Percentiles rank a stretch among this genome's conserved stretches.
Evolutionary conservation across 306 rosid genomes (phyloP).

Genomic region (Ormosia emarginata): DNA sequence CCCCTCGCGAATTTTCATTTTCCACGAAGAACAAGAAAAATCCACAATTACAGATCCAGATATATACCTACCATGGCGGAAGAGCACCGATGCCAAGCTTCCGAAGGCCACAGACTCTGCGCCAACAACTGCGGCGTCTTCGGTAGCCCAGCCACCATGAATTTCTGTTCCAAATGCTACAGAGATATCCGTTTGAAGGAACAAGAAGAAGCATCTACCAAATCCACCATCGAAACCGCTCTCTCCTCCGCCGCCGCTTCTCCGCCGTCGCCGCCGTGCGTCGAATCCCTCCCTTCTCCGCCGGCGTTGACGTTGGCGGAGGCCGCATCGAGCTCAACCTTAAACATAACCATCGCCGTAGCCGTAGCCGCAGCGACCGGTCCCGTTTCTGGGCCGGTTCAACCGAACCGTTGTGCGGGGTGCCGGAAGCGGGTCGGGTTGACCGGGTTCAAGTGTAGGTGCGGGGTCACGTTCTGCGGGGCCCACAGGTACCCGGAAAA

Average conservation of each 20-base stretch:
- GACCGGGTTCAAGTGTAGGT: constrained; percentile 78
- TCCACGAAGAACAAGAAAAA: neutral
- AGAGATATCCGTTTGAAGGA: constrained; percentile 46
- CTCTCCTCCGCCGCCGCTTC: constrained; percentile 33
- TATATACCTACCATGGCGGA: constrained; percentile 53
- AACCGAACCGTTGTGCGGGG: constrained; percentile 56
- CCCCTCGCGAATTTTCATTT: neutral
- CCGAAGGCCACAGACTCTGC: constrained; percentile 82
- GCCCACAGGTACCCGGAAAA: constrained; percentile 81
- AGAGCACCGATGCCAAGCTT: constrained; percentile 77
- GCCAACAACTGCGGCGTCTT: constrained; percentile 80
- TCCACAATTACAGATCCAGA: neutral
- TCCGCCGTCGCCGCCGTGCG: neutral
- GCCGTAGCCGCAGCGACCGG: neutral
- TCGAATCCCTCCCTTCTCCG: neutral
- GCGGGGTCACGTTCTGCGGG: constrained; percentile 78
- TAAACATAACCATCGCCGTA: neutral
- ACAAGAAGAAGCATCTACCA: constrained; percentile 57
- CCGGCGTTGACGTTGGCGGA: neutral
- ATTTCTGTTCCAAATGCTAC: constrained; percentile 88
- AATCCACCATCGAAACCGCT: constrained; percentile 67
- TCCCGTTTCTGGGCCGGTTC: neutral
- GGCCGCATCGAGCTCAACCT: neutral
- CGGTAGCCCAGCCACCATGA: constrained; percentile 74
- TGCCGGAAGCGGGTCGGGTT: constrained; percentile 75